phyloP scores from a whole-genome alignment of 352 stramenopile genomes.

The Phytophthora niederhauseri region DNA sequence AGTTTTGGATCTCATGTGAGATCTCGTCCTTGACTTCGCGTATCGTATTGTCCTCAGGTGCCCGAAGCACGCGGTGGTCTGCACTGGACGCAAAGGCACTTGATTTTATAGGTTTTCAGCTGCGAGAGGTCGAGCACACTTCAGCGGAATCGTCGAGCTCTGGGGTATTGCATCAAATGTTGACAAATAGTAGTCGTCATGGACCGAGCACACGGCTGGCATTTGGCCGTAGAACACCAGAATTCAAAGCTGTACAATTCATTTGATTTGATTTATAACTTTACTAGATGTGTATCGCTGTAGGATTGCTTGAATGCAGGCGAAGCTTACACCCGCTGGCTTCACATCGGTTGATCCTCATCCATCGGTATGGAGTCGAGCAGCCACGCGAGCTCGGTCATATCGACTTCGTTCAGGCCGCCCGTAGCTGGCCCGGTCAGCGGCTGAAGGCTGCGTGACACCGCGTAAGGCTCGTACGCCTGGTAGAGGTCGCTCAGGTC shows the following conservation, averaged over 20 bases:
- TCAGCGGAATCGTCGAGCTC: background rate
- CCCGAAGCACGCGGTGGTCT: background rate
- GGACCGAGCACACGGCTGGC: no score
- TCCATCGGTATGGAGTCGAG: conserved; percentile 39
- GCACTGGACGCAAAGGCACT: background rate
- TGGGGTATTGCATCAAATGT: background rate
- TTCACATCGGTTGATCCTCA: conserved; percentile 28
- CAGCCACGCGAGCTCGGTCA: conserved; percentile 39
- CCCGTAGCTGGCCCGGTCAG: conserved; percentile 17
- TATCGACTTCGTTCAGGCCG: conserved; percentile 30
- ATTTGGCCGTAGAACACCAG: no score
- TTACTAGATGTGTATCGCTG: background rate
- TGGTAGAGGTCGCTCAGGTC: conserved; percentile 45
- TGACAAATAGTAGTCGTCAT: background rate
- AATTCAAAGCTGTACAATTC: background rate
- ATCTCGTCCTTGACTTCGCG: background rate
- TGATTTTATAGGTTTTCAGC: background rate
- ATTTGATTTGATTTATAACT: conserved; percentile 13
- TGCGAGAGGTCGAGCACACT: conserved; percentile 1
- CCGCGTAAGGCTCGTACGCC: conserved; percentile 40
- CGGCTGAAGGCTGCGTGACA: conserved; percentile 22
- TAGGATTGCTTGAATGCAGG: background rate
- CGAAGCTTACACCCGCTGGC: background rate
- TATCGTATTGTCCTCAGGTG: background rate
- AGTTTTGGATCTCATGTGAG: conserved; percentile 5